These are phyloP conservation scores for Linnemannia exigua DNA, from an alignment of 192 early-diverging fungal genomes.

Conservation along the genomic window DNA sequence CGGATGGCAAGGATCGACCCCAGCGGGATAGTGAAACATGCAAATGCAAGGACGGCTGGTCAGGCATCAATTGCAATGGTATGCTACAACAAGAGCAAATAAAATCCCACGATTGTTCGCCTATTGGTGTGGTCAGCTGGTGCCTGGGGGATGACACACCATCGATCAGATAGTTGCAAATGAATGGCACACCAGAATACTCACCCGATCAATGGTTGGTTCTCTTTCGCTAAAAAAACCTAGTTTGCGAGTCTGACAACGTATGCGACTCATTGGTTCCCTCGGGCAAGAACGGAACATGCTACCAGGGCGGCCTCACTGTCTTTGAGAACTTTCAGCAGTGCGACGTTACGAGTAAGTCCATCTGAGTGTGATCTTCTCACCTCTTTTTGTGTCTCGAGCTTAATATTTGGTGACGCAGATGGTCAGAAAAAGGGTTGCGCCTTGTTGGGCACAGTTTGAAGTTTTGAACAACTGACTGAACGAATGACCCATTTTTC, in stretches of 20 bases:
- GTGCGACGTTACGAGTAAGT: constrained; percentile 82
- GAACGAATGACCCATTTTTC: background rate
- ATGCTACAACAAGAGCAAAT: background rate
- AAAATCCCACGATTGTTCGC: background rate
- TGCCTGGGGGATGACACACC: background rate
- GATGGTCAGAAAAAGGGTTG: background rate
- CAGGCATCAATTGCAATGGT: constrained; percentile 94
- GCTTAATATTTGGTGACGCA: background rate
- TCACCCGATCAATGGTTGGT: background rate
- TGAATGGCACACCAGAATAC: background rate
- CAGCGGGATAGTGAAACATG: constrained; percentile 71
- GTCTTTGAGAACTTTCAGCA: constrained; percentile 78
- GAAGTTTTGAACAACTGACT: background rate
- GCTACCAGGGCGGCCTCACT: constrained; percentile 80
- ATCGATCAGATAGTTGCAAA: background rate
- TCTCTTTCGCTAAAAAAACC: background rate
- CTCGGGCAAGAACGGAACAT: constrained; percentile 79
- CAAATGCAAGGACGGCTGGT: constrained; percentile 89
- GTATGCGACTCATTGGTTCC: constrained; percentile 78
- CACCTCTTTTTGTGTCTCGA: background rate
- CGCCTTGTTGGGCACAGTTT: background rate
- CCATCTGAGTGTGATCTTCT: constrained; percentile 48
- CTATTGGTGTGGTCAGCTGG: background rate
- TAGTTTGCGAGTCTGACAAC: constrained; percentile 75
- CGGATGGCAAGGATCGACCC: constrained; percentile 73